Conservation (phyloP, 352 stramenopile genomes). For the Ophiocytium majus region DNA sequence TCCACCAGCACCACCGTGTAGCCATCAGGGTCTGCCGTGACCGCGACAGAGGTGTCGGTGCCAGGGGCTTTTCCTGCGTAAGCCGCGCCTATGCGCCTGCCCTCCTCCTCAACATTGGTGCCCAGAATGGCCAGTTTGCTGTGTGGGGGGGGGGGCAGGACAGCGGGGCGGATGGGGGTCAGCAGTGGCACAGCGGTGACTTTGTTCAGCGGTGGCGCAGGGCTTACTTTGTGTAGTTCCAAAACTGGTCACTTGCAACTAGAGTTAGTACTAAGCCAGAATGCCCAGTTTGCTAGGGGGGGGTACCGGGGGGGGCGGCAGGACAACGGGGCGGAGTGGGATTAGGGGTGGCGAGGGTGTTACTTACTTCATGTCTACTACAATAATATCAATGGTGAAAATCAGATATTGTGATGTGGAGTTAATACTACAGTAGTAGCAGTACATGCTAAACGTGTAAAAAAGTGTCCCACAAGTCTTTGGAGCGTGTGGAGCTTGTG, state of each 20-base stretch:
- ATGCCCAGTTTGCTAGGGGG: background rate
- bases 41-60: conserved; percentile 26
- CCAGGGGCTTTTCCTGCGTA: conserved; percentile 27
- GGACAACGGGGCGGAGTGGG: too few relatives aligned
- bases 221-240: background rate
- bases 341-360: too few relatives aligned
- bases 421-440: too few relatives aligned
- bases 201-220: background rate
- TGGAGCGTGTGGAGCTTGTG: too few relatives aligned
- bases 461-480: too few relatives aligned
- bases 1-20: conserved; percentile 52
- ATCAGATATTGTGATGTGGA: too few relatives aligned
- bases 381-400: too few relatives aligned
- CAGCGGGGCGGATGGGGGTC: too few relatives aligned
- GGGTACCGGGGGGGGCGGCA: too few relatives aligned
- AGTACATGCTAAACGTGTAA: too few relatives aligned
- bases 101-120: conserved; percentile 41
- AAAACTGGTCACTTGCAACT: background rate
- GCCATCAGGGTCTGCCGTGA: conserved; percentile 42
- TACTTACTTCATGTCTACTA: too few relatives aligned
- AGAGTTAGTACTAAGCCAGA: background rate
- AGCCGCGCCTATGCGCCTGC: conserved; percentile 26
- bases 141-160: too few relatives aligned
- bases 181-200: background rate
- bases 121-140: conserved; percentile 35